Base-by-base conservation (phyloP, 176 grass and related monocot genomes). In the Canna indica region DNA sequence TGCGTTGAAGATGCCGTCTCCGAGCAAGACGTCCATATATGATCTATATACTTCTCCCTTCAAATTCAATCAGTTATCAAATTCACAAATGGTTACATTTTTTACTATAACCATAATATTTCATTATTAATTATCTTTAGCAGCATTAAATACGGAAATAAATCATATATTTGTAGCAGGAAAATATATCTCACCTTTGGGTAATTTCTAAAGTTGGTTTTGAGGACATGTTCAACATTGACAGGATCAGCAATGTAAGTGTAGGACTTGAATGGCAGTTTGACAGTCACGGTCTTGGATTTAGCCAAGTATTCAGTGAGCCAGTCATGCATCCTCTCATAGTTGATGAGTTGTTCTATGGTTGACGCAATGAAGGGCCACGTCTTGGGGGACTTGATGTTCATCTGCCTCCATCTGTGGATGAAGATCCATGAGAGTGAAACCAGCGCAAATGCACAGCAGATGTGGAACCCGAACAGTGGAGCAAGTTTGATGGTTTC, bases 201-300 rank as follows among this genome's bases (percentile, higher is more conserved):
- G 76, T 96, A 96, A 84, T 96, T 96, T 68, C 59, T 73, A 75
- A 96, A 96, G 65, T 96, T 96, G 71, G 85, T 96, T 78, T 88
- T 96, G 68, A 96, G 78, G 47, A 96, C 83, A 77, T 96, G 88
- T 60, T 96, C 91, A 0, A 96, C 91, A 36, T 86, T 91, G 75
- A 75, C 73, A 0, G 88, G 91, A 83, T 96, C 91, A 0, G 91
- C 88, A 68, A 91, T 96, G 81, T 96, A 96, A 77, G 88, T 96
- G 76, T 91, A 96, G 32, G 91, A 88, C 28, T 74, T 96, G 70
- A 84, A 96, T 7, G 91, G 91, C 91, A 96, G 86, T 52, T 86
- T 82, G 46, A 96, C 88, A 61, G 79, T 81, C 35, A 96, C 77
- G 52, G 91, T 84, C 67, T 81, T 73, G 62, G 87, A 45, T 59